phyloP scores from a whole-genome alignment of 352 stramenopile species.

The Globisporangium splendens region DNA sequence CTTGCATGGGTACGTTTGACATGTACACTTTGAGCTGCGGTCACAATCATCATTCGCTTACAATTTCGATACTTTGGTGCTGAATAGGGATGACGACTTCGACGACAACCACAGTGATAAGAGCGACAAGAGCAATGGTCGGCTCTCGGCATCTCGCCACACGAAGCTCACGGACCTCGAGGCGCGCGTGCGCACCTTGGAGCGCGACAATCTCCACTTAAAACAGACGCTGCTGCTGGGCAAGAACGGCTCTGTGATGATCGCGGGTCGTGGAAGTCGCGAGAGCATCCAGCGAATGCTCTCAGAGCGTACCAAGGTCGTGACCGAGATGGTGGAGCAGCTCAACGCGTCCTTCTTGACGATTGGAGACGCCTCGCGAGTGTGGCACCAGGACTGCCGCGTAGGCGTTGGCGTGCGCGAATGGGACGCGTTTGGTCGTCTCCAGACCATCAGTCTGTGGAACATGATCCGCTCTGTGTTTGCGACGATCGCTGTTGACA shows the following conservation, averaged over 20 bases:
- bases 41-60: too few species aligned
- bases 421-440: conserved; percentile 66
- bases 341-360: conserved; percentile 68
- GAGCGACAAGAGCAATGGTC: conserved; percentile 12
- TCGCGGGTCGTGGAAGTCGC: conserved; percentile 27
- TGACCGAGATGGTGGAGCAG: conserved; percentile 80
- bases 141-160: conserved; percentile 26
- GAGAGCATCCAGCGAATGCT: conserved; percentile 51
- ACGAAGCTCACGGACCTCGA: conserved; percentile 77
- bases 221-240: conserved; percentile 72
- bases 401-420: conserved; percentile 75
- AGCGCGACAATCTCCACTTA: conserved; percentile 73
- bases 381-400: conserved; percentile 76
- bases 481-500: conserved; percentile 70
- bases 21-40: not conserved
- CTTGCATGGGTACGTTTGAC: conserved; percentile 2
- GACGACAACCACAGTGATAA: conserved; percentile 23
- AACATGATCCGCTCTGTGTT: conserved; percentile 82
- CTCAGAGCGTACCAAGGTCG: conserved; percentile 64
- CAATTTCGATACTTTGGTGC: not conserved
- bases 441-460: conserved; percentile 77
- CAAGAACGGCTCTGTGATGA: conserved; percentile 47
- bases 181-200: conserved; percentile 57
- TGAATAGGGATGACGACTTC: conserved; percentile 9
- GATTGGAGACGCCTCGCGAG: conserved; percentile 55